Base-by-base conservation (phyloP, 1,139 yeast genomes). In the Scheffersomyces insectosa region DNA sequence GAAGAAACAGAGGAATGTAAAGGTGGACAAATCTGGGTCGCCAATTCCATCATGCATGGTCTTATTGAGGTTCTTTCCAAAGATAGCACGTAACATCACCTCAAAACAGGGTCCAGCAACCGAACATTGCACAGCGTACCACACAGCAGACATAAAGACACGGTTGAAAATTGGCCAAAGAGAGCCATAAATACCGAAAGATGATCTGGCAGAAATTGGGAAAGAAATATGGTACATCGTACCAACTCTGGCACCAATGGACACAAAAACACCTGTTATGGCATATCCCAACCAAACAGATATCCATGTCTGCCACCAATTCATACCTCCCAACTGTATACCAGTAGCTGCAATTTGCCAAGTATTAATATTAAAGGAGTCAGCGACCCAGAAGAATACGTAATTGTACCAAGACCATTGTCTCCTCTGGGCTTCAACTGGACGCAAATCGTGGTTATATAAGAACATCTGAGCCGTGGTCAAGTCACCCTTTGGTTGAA, bases 271-370 rank as follows among this genome's bases (percentile, higher is more conserved):
- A 55, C 85, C 87, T 47, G 82, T 80, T 41, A 83, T 60, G 30
- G 73, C 59, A 60, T 83, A 83, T 11, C 89, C 89, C 23, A 83
- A 52, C 95, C 95, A 87, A 20, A 88, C 91, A 0, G 93, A 79
- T 29, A 88, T 60, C 95, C 96, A 88, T 12, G 87, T 83, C 62
- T 83, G 90, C 95, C 95, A 88, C 95, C 95, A 88, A 13, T 83
- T 80, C 66, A 88, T 69, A 6, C 93, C 93, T 34, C 79, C 76
- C 42, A 71, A 72, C 46, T 85, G 84, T 27, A 73, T 70, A 50
- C 95, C 95, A 1, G 95, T 85, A 3, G 93, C 83, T 5, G 95
- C 96, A 56, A 89, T 88, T 68, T 87, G 91, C 91, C 95, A 88
- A 9, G 96, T 88, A 59, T 86, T 88, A 55, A 89, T 83, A 62